Conservation (phyloP, 345 rosid species). For the Ceriops tagal region DNA sequence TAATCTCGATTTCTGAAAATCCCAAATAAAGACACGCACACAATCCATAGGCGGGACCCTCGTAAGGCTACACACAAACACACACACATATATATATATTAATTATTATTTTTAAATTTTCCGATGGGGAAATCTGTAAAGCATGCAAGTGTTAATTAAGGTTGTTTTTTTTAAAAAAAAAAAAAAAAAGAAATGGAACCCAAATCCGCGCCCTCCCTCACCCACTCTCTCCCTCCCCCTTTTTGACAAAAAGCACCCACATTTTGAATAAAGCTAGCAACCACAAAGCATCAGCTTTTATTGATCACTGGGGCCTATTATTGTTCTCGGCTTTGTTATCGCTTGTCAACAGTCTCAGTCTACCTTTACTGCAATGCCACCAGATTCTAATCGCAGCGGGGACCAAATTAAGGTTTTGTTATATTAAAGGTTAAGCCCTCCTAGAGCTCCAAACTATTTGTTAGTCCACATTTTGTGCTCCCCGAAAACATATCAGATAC, state of each 20-base stretch:
- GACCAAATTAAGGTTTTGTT: not conserved
- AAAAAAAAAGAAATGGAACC: no score
- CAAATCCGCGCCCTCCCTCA: no score
- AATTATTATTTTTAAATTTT: no score
- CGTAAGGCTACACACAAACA: no score
- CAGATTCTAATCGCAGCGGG: not conserved
- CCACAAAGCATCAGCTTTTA: conserved; percentile 25
- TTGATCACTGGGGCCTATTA: conserved; percentile 6
- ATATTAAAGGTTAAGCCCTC: not conserved
- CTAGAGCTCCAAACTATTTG: not conserved
- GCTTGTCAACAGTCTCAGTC: conserved; percentile 11
- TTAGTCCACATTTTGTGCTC: not conserved
- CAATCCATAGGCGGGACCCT: no score
- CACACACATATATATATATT: no score
- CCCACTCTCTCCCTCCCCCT: not conserved
- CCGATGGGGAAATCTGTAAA: no score
- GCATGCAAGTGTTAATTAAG: no score
- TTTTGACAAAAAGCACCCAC: conserved; percentile 31
- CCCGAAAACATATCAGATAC: not conserved
- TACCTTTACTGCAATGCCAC: not conserved
- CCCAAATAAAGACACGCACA: no score
- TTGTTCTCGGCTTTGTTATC: conserved; percentile 9
- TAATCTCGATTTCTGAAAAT: no score
- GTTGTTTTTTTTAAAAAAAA: no score
- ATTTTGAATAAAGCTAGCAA: conserved; percentile 37